Evolutionary conservation across 179 eudicot genomes (phyloP).

Genomic region (Spergularia azorica): DNA sequence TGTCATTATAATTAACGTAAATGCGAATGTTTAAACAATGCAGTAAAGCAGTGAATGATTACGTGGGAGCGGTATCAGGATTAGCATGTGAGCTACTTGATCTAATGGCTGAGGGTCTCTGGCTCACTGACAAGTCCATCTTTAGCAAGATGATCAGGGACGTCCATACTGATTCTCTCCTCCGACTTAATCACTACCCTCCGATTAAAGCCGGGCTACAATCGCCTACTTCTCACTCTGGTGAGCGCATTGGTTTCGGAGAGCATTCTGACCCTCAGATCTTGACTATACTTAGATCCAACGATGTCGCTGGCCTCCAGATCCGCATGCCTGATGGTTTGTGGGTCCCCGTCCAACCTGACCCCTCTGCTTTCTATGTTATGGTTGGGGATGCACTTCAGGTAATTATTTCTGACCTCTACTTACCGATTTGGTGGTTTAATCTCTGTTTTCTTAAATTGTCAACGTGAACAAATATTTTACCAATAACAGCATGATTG

Average conservation of each 20-base stretch:
- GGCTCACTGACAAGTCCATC: slow-evolving; percentile 44
- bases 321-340: slow-evolving; percentile 53
- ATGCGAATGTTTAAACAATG: background rate
- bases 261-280: slow-evolving; percentile 99
- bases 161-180: slow-evolving; percentile 60
- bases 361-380: slow-evolving; percentile 66
- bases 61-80: slow-evolving; percentile 52
- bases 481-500: too few species aligned
- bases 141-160: slow-evolving; percentile 62
- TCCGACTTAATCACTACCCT: slow-evolving; percentile 89
- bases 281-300: slow-evolving; percentile 80
- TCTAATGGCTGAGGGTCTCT: slow-evolving; percentile 63
- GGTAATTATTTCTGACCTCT: slow-evolving; percentile 31
- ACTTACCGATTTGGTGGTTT: background rate
- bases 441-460: background rate
- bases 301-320: slow-evolving; percentile 79
- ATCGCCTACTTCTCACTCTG: background rate
- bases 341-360: slow-evolving; percentile 76
- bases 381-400: slow-evolving; percentile 90
- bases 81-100: slow-evolving; percentile 66
- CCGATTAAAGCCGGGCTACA: slow-evolving; percentile 14
- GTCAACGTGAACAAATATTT: too few species aligned
- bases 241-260: slow-evolving; percentile 66
- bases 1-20: too few species aligned
- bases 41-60: slow-evolving; percentile 65